phyloP scores from a whole-genome alignment of 148 eudicot genomes.

The Amaranthus cruentus region DNA sequence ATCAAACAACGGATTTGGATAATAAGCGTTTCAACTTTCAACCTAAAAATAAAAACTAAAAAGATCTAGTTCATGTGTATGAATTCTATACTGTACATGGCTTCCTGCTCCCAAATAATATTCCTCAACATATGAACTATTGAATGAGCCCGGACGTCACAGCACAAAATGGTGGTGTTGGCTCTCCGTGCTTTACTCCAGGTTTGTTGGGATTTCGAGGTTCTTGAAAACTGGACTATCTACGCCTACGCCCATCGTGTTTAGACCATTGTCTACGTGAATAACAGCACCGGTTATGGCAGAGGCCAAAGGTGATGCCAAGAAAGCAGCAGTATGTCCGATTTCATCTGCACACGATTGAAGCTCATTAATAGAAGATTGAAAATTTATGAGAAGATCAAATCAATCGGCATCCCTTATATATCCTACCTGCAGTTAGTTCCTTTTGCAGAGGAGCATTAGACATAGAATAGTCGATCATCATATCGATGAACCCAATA shows the following conservation, averaged over 20 bases:
- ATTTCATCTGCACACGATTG: conserved; percentile 69
- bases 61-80: too few species aligned
- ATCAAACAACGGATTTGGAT: too few species aligned
- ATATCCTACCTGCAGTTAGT: conserved; percentile 67
- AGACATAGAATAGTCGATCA: conserved; percentile 85
- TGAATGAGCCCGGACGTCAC: neutral
- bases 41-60: too few species aligned
- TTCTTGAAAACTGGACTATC: conserved; percentile 78
- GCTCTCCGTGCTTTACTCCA: conserved; percentile 25
- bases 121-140: conserved; percentile 12
- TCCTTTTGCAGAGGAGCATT: conserved; percentile 93
- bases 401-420: neutral
- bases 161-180: conserved; percentile 6
- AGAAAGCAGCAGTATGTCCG: conserved; percentile 89
- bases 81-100: neutral
- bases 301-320: conserved; percentile 95
- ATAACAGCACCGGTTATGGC: conserved; percentile 90
- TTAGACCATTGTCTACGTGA: conserved; percentile 89
- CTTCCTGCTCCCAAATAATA: conserved; percentile 4
- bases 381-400: neutral
- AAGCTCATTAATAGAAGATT: conserved; percentile 8
- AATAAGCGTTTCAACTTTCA: too few species aligned
- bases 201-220: conserved; percentile 62
- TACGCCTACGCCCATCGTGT: conserved; percentile 96
- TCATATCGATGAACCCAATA: conserved; percentile 90